These are phyloP conservation scores for Leptoxyphium fumago DNA, from an alignment of 2,329 filamentous ascomycete species.

Conservation along the genomic window DNA sequence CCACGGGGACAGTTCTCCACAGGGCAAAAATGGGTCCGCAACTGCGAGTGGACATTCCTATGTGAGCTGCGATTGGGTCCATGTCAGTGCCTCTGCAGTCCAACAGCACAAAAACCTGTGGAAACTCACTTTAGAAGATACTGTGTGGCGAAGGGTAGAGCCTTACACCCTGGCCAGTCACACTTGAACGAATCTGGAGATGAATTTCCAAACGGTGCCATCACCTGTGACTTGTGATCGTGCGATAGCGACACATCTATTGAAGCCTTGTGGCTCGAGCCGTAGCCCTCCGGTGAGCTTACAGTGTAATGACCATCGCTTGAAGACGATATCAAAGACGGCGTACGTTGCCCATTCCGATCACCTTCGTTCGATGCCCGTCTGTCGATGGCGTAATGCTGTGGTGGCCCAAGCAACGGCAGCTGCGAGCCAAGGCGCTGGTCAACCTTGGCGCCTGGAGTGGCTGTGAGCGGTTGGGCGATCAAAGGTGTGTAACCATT, in stretches of 20 bases:
- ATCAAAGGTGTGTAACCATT: background rate
- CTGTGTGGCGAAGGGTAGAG: slow-evolving; percentile 61
- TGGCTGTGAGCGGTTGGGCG: background rate
- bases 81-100: background rate
- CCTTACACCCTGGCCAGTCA: slow-evolving; percentile 48
- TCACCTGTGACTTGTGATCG: slow-evolving; percentile 8
- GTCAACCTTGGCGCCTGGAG: background rate
- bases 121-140: slow-evolving; percentile 54
- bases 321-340: slow-evolving; percentile 10
- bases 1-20: slow-evolving; percentile 41
- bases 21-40: slow-evolving; percentile 49
- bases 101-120: background rate
- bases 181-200: slow-evolving; percentile 41
- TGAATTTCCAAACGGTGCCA: slow-evolving; percentile 24
- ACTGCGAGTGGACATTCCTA: slow-evolving; percentile 51
- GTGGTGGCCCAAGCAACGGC: slow-evolving; percentile 1
- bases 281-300: slow-evolving; percentile 19
- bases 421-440: background rate
- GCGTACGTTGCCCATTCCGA: background rate
- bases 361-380: background rate
- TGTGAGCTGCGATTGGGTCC: slow-evolving; percentile 41
- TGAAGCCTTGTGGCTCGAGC: slow-evolving; percentile 22
- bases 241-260: slow-evolving; percentile 17
- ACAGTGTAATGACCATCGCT: slow-evolving; percentile 15
- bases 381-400: slow-evolving; percentile 5